Evolutionary conservation across 805 yeast species (phyloP), one percentile per base, ranked within the genome.

Genomic region (Yamadazyma tumulicola): DNA sequence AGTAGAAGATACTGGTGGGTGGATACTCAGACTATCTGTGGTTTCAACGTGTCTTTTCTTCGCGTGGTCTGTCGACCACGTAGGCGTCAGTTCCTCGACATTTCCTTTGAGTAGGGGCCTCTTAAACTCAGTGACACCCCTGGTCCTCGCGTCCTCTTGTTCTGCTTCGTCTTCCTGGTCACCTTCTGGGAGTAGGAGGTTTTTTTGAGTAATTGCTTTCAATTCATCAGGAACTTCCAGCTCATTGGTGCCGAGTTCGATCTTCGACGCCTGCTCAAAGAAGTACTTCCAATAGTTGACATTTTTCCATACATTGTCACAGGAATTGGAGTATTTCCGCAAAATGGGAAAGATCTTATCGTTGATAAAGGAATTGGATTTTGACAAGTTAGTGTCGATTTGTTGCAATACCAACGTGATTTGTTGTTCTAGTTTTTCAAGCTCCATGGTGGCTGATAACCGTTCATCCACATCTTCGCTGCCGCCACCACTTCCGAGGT

Each of bases 211-310:
- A 12, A 24, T 18, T 22, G 12, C 17, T 26, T 21, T 29, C 29
- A 29, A 28, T 10, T 28, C 14, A 15, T 26, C 29, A 7, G 21
- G 21, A 6, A 18, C 22, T 5, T 17, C 22, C 22, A 16, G 31
- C 13, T 28, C 31, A 5, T 11, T 16, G 13, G 16, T 17, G 8
- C 7, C 13, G 6, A 26, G 6, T 43, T 36, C 36, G 10, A 51
- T 28, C 32, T 53, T 47, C 19, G 51, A 47, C 16, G 81, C 83
- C 5, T 78, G 74, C 51, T 87, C 95, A 47, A 86, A 75, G 57
- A 87, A 81, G 20, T 73, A 72, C 51, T 85, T 85, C 81, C 94
- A 80, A 57, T 85, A 85, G 37, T 74, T 72, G 5, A 77, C 79
- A 36, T 80, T 80, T 19, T 68, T 60, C 81, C 87, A 79, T 3